phyloP scores from a whole-genome alignment of 2,329 filamentous ascomycete species.

The Paradendryphiella salina region DNA sequence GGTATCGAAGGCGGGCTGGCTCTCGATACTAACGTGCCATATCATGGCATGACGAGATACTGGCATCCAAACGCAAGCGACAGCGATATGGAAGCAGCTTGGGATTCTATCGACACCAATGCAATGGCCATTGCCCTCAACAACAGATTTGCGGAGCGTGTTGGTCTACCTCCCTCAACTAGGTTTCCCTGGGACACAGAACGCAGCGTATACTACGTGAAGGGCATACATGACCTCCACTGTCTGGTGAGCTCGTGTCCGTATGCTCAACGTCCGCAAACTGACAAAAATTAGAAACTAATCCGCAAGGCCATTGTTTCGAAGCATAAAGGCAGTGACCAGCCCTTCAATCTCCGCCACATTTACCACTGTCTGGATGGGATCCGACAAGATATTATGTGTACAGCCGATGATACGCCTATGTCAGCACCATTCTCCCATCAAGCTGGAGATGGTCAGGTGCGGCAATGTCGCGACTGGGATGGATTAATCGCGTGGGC shows the following conservation, averaged over 20 bases:
- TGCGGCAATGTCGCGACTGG: conserved; percentile 42
- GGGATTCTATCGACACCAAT: conserved; percentile 42
- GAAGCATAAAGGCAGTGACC: conserved; percentile 30
- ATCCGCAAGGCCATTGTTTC: conserved; percentile 41
- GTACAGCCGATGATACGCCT: conserved; percentile 43
- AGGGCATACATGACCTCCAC: conserved; percentile 43
- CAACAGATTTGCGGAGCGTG: conserved; percentile 29
- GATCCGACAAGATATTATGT: conserved; percentile 43
- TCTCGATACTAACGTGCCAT: conserved; percentile 35
- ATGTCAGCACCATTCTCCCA: conserved; percentile 35
- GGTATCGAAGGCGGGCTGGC: conserved; percentile 28
- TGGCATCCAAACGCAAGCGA: conserved; percentile 38
- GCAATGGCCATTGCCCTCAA: conserved; percentile 40
- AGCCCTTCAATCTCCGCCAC: conserved; percentile 33
- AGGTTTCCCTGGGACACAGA: conserved; percentile 45
- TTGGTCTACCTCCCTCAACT: conserved; percentile 32
- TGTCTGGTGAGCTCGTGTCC: conserved; percentile 30
- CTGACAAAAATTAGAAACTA: conserved; percentile 32
- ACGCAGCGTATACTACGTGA: conserved; percentile 42
- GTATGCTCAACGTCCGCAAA: not conserved
- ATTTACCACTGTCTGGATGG: conserved; percentile 42
- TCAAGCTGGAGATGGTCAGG: conserved; percentile 34
- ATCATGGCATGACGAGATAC: conserved; percentile 34
- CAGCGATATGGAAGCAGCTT: conserved; percentile 35
- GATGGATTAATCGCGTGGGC: conserved; percentile 40